A percentile compares a stretch with the other conserved stretches of the same genome.
Conservation (phyloP, 495 filamentous ascomycete genomes). For the Aspergillus incahuasiensis region DNA sequence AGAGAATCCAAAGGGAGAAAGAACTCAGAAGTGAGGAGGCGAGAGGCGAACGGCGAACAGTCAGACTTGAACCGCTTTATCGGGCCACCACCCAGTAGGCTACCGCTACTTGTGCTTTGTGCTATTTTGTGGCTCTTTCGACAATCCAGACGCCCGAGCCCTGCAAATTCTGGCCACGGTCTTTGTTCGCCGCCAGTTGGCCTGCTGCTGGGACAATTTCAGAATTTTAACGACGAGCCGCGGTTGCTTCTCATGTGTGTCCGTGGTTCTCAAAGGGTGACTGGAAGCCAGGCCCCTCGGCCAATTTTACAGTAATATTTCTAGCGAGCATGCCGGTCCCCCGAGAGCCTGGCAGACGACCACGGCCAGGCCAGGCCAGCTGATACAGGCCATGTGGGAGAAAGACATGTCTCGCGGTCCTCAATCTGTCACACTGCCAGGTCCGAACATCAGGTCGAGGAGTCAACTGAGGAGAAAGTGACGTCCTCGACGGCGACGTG, state of each 20-base stretch:
- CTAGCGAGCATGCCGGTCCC: neutral
- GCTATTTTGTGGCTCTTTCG: too few relatives aligned
- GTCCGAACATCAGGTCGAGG: neutral
- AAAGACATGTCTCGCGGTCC: neutral
- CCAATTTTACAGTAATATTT: neutral
- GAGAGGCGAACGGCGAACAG: neutral
- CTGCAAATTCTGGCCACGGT: neutral
- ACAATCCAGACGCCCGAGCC: neutral
- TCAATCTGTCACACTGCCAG: neutral
- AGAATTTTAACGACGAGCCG: neutral
- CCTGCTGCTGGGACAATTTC: conserved; percentile 2
- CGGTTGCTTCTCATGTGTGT: neutral
- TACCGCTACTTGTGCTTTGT: neutral
- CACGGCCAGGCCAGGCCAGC: neutral
- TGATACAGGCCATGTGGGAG: neutral
- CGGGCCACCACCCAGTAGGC: too few relatives aligned
- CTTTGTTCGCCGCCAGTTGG: neutral
- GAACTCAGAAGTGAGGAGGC: neutral
- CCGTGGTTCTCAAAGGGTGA: neutral
- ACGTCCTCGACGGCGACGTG: neutral
- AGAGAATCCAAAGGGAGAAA: conserved; percentile 11
- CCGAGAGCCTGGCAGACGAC: neutral
- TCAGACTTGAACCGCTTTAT: neutral
- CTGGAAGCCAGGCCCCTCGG: neutral
- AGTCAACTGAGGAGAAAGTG: conserved; percentile 3